Conservation (phyloP, 352 stramenopile genomes). For the Peronospora belbahrii region DNA sequence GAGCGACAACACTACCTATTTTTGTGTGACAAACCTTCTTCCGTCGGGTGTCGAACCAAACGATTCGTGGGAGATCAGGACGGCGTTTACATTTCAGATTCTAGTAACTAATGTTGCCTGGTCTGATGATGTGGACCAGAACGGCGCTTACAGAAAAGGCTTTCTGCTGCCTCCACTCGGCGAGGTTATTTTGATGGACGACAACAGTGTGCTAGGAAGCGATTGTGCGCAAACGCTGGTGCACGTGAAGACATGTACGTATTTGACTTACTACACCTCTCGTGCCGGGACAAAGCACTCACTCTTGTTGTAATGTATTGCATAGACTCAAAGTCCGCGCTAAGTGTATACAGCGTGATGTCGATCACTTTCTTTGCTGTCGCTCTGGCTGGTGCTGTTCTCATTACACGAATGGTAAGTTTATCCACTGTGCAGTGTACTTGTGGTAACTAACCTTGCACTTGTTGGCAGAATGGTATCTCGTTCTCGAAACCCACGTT, state of each 20-base stretch:
- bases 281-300: neutral
- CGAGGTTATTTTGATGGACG: slow-evolving; percentile 57
- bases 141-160: slow-evolving; percentile 13
- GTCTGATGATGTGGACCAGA: slow-evolving; percentile 16
- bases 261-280: slow-evolving; percentile 1
- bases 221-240: slow-evolving; percentile 68
- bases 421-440: neutral
- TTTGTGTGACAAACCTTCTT: slow-evolving; percentile 62
- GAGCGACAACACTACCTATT: slow-evolving; percentile 60
- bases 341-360: slow-evolving; percentile 86
- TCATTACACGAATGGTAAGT: slow-evolving; percentile 75
- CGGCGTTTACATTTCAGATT: slow-evolving; percentile 68
- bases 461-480: slow-evolving; percentile 54
- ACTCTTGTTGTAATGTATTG: slow-evolving; percentile 6
- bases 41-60: slow-evolving; percentile 53
- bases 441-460: neutral
- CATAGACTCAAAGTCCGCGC: slow-evolving; percentile 47
- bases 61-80: slow-evolving; percentile 57
- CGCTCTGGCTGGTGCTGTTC: slow-evolving; percentile 56
- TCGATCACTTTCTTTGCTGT: slow-evolving; percentile 79
- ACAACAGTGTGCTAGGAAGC: slow-evolving; percentile 37
- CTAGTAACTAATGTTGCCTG: slow-evolving; percentile 50
- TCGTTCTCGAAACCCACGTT: slow-evolving; percentile 67
- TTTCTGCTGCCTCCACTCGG: slow-evolving; percentile 43
- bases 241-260: slow-evolving; percentile 55